A percentile compares a stretch with the other conserved stretches of the same genome.
Evolutionary conservation across 768 basidiomycete genomes (phyloP).

Genomic region (Amyloporia xantha): DNA sequence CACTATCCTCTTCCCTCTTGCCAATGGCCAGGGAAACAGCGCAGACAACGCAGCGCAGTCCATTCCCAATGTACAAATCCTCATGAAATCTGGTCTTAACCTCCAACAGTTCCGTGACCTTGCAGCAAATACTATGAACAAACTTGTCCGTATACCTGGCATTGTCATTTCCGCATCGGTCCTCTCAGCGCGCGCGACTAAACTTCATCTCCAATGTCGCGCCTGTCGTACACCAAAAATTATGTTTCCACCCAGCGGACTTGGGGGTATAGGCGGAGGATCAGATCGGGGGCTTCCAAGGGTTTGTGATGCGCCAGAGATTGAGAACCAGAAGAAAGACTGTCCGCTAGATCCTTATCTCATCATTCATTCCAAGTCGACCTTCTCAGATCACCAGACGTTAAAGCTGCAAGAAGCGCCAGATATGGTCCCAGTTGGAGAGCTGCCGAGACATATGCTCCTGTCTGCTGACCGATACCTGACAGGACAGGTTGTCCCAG

Average conservation of each 20-base stretch:
- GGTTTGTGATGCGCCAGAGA: constrained; percentile 73
- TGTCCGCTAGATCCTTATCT: constrained; percentile 95
- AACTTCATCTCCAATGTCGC: constrained; percentile 88
- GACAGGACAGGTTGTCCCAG: constrained; percentile 90
- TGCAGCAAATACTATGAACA: constrained; percentile 90
- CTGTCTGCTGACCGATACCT: constrained; percentile 87
- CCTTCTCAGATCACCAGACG: constrained; percentile 93
- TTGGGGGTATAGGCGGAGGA: constrained; percentile 85
- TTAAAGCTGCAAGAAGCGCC: constrained; percentile 98
- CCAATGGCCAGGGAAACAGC: constrained; percentile 26
- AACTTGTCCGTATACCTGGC: constrained; percentile 92
- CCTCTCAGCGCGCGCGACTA: constrained; percentile 88
- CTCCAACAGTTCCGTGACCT: constrained; percentile 92
- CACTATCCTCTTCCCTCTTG: constrained; percentile 74
- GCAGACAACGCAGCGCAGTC: constrained; percentile 39
- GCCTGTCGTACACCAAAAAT: constrained; percentile 77
- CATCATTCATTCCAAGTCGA: constrained; percentile 90
- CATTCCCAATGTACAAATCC: constrained; percentile 78
- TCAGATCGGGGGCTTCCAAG: constrained; percentile 82
- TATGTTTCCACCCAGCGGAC: constrained; percentile 68
- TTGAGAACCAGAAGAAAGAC: constrained; percentile 84
- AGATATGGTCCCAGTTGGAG: constrained; percentile 99
- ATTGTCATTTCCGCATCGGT: constrained; percentile 97
- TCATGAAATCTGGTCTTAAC: constrained; percentile 84
- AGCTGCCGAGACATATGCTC: constrained; percentile 91